phyloP scores from a whole-genome alignment of 106 monocot genomes.

The Vanilla planifolia region DNA sequence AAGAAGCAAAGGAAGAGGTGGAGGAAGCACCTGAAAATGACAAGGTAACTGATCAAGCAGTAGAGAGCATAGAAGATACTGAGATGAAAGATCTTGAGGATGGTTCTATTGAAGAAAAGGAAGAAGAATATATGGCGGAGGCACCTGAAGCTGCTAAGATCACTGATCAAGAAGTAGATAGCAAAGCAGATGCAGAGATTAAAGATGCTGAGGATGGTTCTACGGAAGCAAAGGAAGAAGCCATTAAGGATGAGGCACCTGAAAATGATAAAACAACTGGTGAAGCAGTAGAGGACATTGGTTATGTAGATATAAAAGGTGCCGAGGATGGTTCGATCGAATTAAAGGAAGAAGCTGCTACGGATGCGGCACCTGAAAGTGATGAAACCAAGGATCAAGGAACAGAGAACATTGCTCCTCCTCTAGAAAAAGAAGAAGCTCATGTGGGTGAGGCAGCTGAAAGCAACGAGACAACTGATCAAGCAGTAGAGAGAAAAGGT shows the following conservation, averaged over 20 bases:
- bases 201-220: neutral
- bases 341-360: neutral
- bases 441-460: neutral
- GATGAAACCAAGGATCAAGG: neutral
- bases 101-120: constrained; percentile 2
- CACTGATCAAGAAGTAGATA: neutral
- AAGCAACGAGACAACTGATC: neutral
- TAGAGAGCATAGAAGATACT: neutral
- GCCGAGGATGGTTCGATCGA: neutral
- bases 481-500: too few relatives aligned
- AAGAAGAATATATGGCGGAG: neutral
- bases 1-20: constrained; percentile 1
- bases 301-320: neutral
- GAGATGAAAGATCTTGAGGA: constrained; percentile 40
- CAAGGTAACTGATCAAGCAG: neutral
- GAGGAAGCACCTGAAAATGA: neutral
- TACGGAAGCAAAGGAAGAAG: neutral
- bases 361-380: neutral
- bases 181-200: neutral
- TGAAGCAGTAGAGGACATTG: neutral
- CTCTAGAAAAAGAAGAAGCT: neutral
- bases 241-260: neutral
- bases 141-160: neutral
- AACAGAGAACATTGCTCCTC: neutral
- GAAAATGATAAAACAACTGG: neutral